Evolutionary conservation across 179 eudicot genomes (phyloP).

Genomic region (Silene coronaria): DNA sequence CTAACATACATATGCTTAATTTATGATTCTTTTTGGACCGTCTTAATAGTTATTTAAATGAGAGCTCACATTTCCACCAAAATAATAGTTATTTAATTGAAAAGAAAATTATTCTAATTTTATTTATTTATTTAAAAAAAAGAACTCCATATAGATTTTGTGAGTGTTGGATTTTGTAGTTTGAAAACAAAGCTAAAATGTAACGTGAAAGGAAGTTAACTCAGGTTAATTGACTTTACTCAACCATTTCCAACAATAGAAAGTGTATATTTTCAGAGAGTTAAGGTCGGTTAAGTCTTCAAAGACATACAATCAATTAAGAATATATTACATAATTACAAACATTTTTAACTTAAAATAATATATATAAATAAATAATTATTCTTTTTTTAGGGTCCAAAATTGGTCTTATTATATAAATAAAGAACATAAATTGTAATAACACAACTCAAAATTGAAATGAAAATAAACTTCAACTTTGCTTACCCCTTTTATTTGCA

Average conservation of each 20-base stretch:
- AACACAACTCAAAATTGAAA: not conserved
- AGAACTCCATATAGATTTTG: no score
- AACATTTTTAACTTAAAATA: not conserved
- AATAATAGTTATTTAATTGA: no score
- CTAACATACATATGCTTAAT: no score
- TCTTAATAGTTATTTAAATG: no score
- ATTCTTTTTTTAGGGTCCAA: not conserved
- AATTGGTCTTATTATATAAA: not conserved
- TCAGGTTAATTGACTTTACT: not conserved
- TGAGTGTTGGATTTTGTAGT: not conserved
- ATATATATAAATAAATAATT: not conserved
- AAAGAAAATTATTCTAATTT: no score
- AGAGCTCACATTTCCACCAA: no score
- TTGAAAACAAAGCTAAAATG: conserved; percentile 1
- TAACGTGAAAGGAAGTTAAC: not conserved
- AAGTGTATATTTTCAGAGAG: not conserved
- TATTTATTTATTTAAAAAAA: no score
- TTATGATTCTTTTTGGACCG: no score
- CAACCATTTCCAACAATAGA: not conserved
- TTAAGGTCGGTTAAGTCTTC: not conserved
- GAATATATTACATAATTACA: no score
- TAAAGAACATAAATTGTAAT: not conserved
- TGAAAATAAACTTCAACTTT: no score
- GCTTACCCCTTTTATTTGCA: no score
- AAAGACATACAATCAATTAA: not conserved